Conservation (phyloP, 352 stramenopile genomes). For the Globisporangium iwayamae region DNA sequence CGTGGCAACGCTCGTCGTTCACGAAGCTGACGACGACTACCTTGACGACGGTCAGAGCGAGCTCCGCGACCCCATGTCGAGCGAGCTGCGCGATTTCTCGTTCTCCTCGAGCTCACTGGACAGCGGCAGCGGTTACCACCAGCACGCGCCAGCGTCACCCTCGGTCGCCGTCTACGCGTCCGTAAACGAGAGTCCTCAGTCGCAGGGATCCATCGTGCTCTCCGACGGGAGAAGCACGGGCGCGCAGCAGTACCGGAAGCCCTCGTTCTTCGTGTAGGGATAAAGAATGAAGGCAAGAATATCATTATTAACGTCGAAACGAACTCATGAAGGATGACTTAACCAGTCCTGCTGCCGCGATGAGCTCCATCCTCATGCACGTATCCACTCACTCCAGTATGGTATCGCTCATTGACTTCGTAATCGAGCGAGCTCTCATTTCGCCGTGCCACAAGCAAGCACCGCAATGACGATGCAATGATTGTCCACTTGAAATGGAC, state of each 20-base stretch:
- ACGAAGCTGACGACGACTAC: conserved; percentile 17
- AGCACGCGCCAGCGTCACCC: conserved; percentile 39
- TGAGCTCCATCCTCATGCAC: background rate
- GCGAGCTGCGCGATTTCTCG: conserved; percentile 40
- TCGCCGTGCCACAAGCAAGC: too few species aligned
- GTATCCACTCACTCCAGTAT: background rate
- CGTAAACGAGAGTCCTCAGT: conserved; percentile 52
- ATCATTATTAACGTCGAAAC: conserved; percentile 4
- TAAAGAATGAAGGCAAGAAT: background rate
- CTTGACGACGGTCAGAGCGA: conserved; percentile 21
- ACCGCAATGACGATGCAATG: background rate
- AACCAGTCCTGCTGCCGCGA: background rate
- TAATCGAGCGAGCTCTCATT: background rate
- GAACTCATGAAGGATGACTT: background rate
- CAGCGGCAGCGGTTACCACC: conserved; percentile 30
- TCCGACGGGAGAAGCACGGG: conserved; percentile 13
- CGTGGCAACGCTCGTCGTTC: conserved; percentile 19
- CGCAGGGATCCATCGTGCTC: conserved; percentile 12
- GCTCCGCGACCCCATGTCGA: conserved; percentile 21
- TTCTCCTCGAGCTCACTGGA: conserved; percentile 45
- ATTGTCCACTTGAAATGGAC: background rate
- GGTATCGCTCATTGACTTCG: background rate
- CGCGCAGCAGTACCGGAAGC: conserved; percentile 23
- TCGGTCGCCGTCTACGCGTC: conserved; percentile 62
- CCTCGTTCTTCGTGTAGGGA: conserved; percentile 53